Percentiles rank a stretch among this genome's conserved stretches.
Conservation (phyloP, 805 yeast species). For the Hanseniaspora singularis region DNA sequence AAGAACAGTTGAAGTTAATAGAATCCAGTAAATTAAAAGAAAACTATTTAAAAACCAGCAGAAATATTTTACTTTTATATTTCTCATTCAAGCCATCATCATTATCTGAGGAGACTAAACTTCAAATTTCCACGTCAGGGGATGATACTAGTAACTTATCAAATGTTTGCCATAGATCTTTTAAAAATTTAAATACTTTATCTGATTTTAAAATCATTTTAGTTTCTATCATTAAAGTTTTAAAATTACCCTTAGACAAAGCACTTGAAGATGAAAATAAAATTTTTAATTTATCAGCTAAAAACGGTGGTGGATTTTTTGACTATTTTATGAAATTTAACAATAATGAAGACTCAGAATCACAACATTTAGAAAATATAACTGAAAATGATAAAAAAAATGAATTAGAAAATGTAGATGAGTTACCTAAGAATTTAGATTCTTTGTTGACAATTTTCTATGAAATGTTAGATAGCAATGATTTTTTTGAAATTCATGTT, state of each 20-base stretch:
- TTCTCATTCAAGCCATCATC: conserved; percentile 9
- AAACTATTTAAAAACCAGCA: conserved; percentile 3
- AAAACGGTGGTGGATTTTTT: conserved; percentile 8
- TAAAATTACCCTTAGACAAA: conserved; percentile 36
- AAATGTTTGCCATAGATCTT: conserved; percentile 21
- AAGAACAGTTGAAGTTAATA: conserved; percentile 12
- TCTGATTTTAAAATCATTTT: conserved; percentile 42
- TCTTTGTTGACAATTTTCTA: conserved; percentile 55
- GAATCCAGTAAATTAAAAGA: conserved; percentile 10
- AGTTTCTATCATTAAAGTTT: conserved; percentile 36
- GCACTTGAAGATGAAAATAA: conserved; percentile 32
- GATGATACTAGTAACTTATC: background rate
- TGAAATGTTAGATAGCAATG: conserved; percentile 69
- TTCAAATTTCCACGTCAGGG: background rate
- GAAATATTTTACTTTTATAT: conserved; percentile 11
- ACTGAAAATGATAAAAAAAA: conserved; percentile 17
- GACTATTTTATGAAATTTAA: conserved; percentile 1
- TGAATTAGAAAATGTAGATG: background rate
- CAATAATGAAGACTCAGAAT: background rate
- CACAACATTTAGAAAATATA: too few species aligned
- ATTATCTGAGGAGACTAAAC: conserved; percentile 1
- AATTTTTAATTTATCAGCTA: conserved; percentile 24
- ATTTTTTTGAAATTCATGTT: conserved; percentile 37
- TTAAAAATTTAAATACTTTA: conserved; percentile 44
- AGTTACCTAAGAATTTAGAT: conserved; percentile 31